A percentile compares a stretch with the other conserved stretches of the same genome.
Evolutionary conservation across 192 early-diverging fungal species (phyloP).

Genomic region (Podochytrium sp.): DNA sequence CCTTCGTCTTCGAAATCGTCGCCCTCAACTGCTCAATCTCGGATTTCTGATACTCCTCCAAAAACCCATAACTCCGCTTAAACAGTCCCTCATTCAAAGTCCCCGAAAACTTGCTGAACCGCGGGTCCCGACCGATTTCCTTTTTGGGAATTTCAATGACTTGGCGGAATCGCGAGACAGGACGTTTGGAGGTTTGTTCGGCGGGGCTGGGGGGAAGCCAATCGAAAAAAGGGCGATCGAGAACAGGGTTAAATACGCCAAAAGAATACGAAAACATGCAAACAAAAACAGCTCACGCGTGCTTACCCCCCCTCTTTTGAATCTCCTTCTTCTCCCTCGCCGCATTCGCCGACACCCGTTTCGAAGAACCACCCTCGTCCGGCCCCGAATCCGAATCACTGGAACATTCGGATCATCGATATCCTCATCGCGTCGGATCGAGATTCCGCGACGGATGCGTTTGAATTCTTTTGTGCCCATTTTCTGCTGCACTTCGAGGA

Average conservation of each 20-base stretch:
- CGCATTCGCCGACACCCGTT: constrained; percentile 40
- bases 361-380: constrained; percentile 43
- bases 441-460: constrained; percentile 44
- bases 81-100: constrained; percentile 91
- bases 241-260: neutral
- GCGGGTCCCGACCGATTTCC: constrained; percentile 85
- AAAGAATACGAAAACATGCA: neutral
- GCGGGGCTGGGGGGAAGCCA: constrained; percentile 58
- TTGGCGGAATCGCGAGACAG: constrained; percentile 72
- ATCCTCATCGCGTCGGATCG: constrained; percentile 20
- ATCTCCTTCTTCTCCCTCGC: constrained; percentile 43
- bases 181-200: constrained; percentile 77
- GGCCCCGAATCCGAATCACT: constrained; percentile 35
- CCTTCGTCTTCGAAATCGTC: constrained; percentile 68
- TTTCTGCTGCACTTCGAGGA: constrained; percentile 77
- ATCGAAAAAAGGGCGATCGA: neutral
- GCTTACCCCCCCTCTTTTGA: constrained; percentile 20
- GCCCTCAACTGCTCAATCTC: constrained; percentile 76
- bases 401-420: constrained; percentile 36
- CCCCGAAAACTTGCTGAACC: constrained; percentile 90
- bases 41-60: constrained; percentile 75
- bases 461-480: constrained; percentile 70
- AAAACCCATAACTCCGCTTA: constrained; percentile 88
- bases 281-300: constrained; percentile 13
- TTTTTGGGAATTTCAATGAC: constrained; percentile 65